Base-by-base conservation (phyloP, 1,284 basidiomycete species). In the Prillingera fragicola region DNA sequence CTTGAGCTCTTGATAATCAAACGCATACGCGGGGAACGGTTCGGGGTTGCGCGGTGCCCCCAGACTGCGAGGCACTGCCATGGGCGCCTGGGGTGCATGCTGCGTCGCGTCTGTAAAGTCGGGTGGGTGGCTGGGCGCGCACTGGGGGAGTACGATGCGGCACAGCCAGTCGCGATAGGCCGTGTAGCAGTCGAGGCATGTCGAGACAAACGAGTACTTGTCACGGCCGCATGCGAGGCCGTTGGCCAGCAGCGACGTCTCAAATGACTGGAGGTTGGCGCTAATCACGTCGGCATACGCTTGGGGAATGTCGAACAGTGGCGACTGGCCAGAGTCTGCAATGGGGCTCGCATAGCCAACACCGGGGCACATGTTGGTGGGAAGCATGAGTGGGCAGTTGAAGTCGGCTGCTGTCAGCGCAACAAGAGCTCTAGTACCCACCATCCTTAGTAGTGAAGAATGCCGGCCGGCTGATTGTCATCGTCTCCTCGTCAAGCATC, bases 131-230 rank as follows among this genome's bases (percentile, higher is more conserved):
- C 76, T 24, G 8, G 41, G 18, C 4, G 52, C 75, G 53, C 87
- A 90, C 38, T 84, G 79, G 13, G 85, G 81, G 53, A 91, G 76
- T 12, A 80, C 77, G 15, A 82, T 71, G 13, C 79, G 66, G 66
- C 87, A 91, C 22, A 88, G 75, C 87, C 87, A 91, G 36, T 76
- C 75, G 15, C 85, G 77, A 61, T 90, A 91, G 14, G 79, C 80
- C 21, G 71, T 59, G 53, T 84, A 81, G 60, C 87, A 90, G 65
- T 86, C 83, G 10, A 78, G 74, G 59, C 87, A 91, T 1, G 78
- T 77, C 17, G 85, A 80, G 5, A 88, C 70, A 2, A 83, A 84
- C 8, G 85, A 87, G 71, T 88, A 91, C 36, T 76, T 63, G 63
- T 89, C 87, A 19, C 86, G 76, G 4, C 87, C 87, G 59, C 87